Evolutionary conservation across 106 monocot species (phyloP).

Genomic region (Acorus gramineus): DNA sequence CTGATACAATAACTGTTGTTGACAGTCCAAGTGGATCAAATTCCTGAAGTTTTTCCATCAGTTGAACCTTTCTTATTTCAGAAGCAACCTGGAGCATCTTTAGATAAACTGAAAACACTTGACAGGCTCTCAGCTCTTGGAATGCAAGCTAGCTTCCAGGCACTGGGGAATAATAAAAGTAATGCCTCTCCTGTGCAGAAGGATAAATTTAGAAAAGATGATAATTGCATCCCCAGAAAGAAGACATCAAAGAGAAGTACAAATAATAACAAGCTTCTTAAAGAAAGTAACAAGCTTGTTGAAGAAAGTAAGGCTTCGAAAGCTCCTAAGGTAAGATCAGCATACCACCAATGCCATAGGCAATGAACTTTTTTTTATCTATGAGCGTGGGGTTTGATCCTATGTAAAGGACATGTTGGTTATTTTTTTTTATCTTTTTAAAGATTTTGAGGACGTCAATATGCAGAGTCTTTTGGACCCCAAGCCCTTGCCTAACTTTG

Average conservation of each 20-base stretch:
- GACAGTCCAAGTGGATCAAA: background rate
- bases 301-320: background rate
- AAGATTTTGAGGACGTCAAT: constrained; percentile 2
- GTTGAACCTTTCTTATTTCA: background rate
- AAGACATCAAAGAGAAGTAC: constrained; percentile 22
- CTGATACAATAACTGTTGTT: too few species aligned
- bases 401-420: too few species aligned
- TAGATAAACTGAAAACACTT: constrained; percentile 10
- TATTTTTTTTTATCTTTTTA: background rate
- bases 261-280: constrained; percentile 8
- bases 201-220: constrained; percentile 6
- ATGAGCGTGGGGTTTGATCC: too few species aligned
- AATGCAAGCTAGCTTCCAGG: background rate
- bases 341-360: too few species aligned
- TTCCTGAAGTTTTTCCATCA: background rate
- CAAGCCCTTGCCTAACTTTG: constrained; percentile 62
- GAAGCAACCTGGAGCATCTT: constrained; percentile 7
- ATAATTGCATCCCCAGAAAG: constrained; percentile 13
- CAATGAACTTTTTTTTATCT: too few species aligned
- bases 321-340: constrained; percentile 31
- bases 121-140: constrained; percentile 2
- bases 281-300: constrained; percentile 29
- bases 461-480: constrained; percentile 38
- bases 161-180: background rate
- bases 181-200: constrained; percentile 5